phyloP scores from a whole-genome alignment of 2,329 filamentous ascomycete genomes.

The Trichophyton mentagrophytes region DNA sequence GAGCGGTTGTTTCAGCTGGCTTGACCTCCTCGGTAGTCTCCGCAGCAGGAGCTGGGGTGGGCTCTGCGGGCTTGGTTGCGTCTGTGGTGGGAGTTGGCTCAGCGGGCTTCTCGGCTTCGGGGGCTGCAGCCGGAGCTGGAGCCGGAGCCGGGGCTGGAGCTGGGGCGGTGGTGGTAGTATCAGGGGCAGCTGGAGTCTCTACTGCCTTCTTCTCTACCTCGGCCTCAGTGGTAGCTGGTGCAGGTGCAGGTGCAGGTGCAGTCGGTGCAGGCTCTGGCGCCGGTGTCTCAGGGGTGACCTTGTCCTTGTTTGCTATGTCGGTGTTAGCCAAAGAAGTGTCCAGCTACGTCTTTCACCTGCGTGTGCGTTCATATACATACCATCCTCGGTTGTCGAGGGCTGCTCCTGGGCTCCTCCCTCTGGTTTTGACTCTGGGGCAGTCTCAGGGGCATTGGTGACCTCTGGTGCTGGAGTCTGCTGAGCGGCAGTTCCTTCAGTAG shows the following conservation, averaged over 20 bases:
- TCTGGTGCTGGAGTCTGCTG: constrained; percentile 3
- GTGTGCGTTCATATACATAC: constrained; percentile 13
- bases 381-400: background rate
- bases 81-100: constrained; percentile 5
- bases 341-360: background rate
- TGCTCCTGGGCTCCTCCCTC: constrained; percentile 22
- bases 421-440: constrained; percentile 7
- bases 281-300: background rate
- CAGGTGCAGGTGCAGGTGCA: no score
- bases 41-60: background rate
- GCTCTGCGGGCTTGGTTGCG: constrained; percentile 4
- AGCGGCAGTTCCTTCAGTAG: constrained; percentile 9
- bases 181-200: constrained; percentile 2
- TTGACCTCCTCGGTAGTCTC: background rate
- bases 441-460: constrained; percentile 10
- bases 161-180: constrained; percentile 6
- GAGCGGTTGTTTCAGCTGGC: constrained; percentile 2
- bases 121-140: constrained; percentile 6
- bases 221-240: no score
- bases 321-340: background rate
- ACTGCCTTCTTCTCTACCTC: background rate
- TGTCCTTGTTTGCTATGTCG: background rate
- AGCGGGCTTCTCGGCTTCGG: constrained; percentile 7
- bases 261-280: background rate
- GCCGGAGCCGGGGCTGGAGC: constrained; percentile 7